Evolutionary conservation across 1,139 yeast genomes (phyloP).

Genomic region (Candida dubliniensis): DNA sequence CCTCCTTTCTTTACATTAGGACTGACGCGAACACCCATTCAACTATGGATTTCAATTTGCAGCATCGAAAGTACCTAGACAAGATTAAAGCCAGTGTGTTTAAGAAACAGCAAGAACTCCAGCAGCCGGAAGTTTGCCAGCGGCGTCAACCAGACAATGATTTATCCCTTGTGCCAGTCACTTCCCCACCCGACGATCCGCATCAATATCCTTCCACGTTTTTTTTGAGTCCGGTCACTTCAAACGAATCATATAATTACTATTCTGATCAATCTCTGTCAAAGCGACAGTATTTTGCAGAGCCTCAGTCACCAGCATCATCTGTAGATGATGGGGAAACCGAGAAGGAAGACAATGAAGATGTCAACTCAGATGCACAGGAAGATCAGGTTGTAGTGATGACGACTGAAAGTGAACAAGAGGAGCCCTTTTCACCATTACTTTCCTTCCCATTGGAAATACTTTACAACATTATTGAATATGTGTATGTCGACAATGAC

Average conservation of each 20-base stretch:
- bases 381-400: not conserved
- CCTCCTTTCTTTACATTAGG: too few species aligned
- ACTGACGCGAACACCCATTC: too few species aligned
- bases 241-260: slow-evolving; percentile 26
- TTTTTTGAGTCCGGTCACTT: slow-evolving; percentile 37
- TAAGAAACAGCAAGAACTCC: slow-evolving; percentile 1
- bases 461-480: slow-evolving; percentile 43
- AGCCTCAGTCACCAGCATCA: slow-evolving; percentile 11
- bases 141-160: slow-evolving; percentile 4
- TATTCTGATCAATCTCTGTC: slow-evolving; percentile 6
- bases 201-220: slow-evolving; percentile 24
- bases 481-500: slow-evolving; percentile 41
- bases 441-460: slow-evolving; percentile 42
- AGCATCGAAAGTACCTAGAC: slow-evolving; percentile 3
- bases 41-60: slow-evolving; percentile 3
- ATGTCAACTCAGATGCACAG: not conserved
- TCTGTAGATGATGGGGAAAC: slow-evolving; percentile 2
- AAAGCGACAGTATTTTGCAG: not conserved
- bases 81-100: slow-evolving; percentile 3
- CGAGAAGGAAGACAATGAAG: not conserved
- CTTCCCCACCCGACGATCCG: slow-evolving; percentile 15
- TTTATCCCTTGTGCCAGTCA: slow-evolving; percentile 14
- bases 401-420: slow-evolving; percentile 3
- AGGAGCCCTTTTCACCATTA: slow-evolving; percentile 17
- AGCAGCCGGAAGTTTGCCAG: not conserved